A percentile compares a stretch with the other conserved stretches of the same genome.
These are phyloP conservation scores for Letharia columbiana DNA, from an alignment of 495 filamentous ascomycete genomes.

Conservation along the genomic window DNA sequence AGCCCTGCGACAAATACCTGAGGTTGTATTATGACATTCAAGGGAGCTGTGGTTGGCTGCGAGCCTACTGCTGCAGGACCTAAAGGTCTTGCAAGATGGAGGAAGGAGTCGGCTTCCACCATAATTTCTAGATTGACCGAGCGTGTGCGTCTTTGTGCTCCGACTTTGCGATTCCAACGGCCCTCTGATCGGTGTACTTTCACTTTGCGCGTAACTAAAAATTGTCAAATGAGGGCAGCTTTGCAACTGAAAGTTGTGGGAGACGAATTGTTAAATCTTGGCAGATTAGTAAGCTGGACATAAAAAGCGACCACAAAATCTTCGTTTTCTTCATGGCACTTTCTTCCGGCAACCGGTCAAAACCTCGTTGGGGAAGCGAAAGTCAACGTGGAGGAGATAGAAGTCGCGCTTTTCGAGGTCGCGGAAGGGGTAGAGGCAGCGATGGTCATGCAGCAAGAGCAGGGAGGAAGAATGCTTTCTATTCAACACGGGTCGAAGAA, in stretches of 20 bases:
- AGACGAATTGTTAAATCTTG: neutral
- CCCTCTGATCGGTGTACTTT: neutral
- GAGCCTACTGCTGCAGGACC: slow-evolving; percentile 68
- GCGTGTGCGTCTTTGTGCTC: neutral
- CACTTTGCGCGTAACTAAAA: neutral
- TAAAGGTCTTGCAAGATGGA: slow-evolving; percentile 88
- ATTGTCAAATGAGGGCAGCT: neutral
- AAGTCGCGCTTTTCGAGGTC: slow-evolving; percentile 6
- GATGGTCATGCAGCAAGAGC: slow-evolving; percentile 4
- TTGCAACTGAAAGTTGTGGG: neutral
- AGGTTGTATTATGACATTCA: slow-evolving; percentile 89
- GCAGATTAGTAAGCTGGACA: neutral
- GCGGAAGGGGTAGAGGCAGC: slow-evolving; percentile 17
- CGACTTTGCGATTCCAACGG: neutral
- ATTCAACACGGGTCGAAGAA: slow-evolving; percentile 23
- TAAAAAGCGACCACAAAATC: neutral
- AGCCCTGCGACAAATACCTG: slow-evolving; percentile 56
- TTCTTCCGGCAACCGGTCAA: slow-evolving; percentile 22
- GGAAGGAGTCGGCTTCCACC: slow-evolving; percentile 76
- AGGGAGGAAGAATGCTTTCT: slow-evolving; percentile 12
- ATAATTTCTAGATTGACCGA: slow-evolving; percentile 36
- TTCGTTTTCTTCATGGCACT: slow-evolving; percentile 14
- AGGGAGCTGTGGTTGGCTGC: slow-evolving; percentile 74
- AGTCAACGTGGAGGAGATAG: slow-evolving; percentile 18
- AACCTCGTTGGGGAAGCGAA: slow-evolving; percentile 18